Evolutionary conservation across 768 basidiomycete species (phyloP).

Genomic region (Peribolospora baueri): DNA sequence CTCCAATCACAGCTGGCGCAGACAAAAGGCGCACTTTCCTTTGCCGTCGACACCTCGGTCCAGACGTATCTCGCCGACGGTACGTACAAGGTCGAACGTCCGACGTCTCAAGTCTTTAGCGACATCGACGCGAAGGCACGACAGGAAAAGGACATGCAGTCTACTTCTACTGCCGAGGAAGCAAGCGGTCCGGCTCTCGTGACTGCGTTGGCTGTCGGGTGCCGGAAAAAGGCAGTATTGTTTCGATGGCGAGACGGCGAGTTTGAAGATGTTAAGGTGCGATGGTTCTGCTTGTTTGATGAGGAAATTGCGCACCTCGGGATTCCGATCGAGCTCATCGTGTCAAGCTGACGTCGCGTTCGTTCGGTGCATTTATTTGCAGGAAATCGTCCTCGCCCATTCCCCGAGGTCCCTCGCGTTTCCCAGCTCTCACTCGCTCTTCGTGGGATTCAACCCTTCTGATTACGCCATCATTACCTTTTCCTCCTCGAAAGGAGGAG

Average conservation of each 20-base stretch:
- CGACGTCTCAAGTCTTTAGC: constrained; percentile 1
- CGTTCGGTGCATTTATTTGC: neutral
- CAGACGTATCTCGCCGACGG: constrained; percentile 19
- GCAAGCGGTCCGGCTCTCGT: constrained; percentile 36
- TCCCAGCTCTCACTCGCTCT: constrained; percentile 33
- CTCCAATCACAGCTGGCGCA: constrained; percentile 48
- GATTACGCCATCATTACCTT: constrained; percentile 34
- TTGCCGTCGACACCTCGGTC: constrained; percentile 44
- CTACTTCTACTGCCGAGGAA: constrained; percentile 13
- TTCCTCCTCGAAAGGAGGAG: constrained; percentile 24
- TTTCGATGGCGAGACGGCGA: constrained; percentile 74
- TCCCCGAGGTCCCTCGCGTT: constrained; percentile 70
- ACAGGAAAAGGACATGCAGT: neutral
- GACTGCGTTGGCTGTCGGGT: constrained; percentile 64
- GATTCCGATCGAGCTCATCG: constrained; percentile 1
- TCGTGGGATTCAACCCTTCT: constrained; percentile 56
- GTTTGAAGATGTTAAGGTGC: constrained; percentile 42
- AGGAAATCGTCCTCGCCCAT: constrained; percentile 69
- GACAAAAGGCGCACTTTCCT: constrained; percentile 59
- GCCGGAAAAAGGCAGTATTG: constrained; percentile 55
- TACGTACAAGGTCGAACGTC: neutral
- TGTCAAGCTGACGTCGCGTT: neutral
- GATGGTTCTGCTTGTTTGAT: constrained; percentile 8
- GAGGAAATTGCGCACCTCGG: neutral
- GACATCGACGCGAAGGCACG: constrained; percentile 5